A percentile compares a stretch with the other conserved stretches of the same genome.
Evolutionary conservation across 805 yeast genomes (phyloP).

Genomic region (Wickerhamiella siamensis): DNA sequence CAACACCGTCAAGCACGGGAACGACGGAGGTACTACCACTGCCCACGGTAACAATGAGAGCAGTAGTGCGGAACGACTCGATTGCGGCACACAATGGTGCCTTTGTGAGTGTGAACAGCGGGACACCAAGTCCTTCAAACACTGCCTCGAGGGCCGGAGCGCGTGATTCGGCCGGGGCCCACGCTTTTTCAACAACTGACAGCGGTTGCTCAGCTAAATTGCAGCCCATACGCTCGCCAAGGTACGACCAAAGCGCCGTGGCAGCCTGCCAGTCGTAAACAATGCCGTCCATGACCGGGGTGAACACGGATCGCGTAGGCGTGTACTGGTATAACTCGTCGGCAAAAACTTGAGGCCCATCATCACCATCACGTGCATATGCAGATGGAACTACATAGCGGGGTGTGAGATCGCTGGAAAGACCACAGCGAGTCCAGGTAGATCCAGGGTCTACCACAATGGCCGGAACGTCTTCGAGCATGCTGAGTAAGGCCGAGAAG

Average conservation of each 20-base stretch:
- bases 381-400: slow-evolving; percentile 57
- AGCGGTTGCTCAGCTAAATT: slow-evolving; percentile 61
- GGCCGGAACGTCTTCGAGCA: slow-evolving; percentile 68
- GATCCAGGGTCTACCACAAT: slow-evolving; percentile 87
- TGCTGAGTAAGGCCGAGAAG: neutral
- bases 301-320: slow-evolving; percentile 14
- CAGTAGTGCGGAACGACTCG: slow-evolving; percentile 74
- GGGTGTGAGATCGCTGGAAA: slow-evolving; percentile 85
- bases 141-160: slow-evolving; percentile 54
- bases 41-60: slow-evolving; percentile 75
- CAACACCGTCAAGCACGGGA: slow-evolving; percentile 21
- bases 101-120: slow-evolving; percentile 68
- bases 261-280: slow-evolving; percentile 73
- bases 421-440: slow-evolving; percentile 66
- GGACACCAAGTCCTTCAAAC: slow-evolving; percentile 56
- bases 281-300: slow-evolving; percentile 20
- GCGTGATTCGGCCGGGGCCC: slow-evolving; percentile 60
- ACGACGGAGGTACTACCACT: slow-evolving; percentile 64
- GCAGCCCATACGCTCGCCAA: slow-evolving; percentile 40
- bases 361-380: slow-evolving; percentile 31
- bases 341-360: slow-evolving; percentile 14
- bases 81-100: slow-evolving; percentile 78
- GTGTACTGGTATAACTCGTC: slow-evolving; percentile 11
- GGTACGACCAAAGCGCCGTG: slow-evolving; percentile 52
- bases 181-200: slow-evolving; percentile 71